Conservation (phyloP, 2,329 filamentous ascomycete genomes). For the Triangularia setosa region DNA sequence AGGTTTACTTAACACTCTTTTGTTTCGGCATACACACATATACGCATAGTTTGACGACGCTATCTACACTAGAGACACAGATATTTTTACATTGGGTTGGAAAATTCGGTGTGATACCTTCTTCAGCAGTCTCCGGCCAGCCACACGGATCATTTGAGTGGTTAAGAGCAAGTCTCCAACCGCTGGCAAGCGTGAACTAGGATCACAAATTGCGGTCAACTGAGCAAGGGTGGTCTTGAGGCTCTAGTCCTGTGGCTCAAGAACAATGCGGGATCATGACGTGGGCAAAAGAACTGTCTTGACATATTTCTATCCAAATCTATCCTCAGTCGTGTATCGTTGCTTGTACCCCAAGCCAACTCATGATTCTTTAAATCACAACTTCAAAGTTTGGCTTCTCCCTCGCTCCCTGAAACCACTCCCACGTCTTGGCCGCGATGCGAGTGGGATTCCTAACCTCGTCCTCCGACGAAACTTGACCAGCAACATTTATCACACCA, state of each 20-base stretch:
- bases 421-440: constrained; percentile 43
- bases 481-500: constrained; percentile 44
- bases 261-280: not conserved
- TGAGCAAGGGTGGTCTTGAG: not conserved
- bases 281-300: not conserved
- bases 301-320: not conserved
- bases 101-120: not conserved
- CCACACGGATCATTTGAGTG: not conserved
- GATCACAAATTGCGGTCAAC: not conserved
- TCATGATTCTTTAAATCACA: constrained; percentile 28
- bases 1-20: not conserved
- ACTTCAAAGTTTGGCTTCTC: constrained; percentile 37
- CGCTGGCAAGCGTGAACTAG: not conserved
- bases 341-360: not conserved
- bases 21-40: not conserved
- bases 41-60: not conserved
- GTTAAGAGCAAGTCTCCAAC: not conserved
- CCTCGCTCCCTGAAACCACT: constrained; percentile 39
- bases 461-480: constrained; percentile 38
- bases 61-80: not conserved
- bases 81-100: not conserved
- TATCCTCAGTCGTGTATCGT: not conserved
- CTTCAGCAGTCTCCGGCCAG: not conserved
- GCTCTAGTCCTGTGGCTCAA: not conserved
- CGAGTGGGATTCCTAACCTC: constrained; percentile 40